phyloP scores from a whole-genome alignment of 164 flowering plant genomes.

The Berberis vulgaris region DNA sequence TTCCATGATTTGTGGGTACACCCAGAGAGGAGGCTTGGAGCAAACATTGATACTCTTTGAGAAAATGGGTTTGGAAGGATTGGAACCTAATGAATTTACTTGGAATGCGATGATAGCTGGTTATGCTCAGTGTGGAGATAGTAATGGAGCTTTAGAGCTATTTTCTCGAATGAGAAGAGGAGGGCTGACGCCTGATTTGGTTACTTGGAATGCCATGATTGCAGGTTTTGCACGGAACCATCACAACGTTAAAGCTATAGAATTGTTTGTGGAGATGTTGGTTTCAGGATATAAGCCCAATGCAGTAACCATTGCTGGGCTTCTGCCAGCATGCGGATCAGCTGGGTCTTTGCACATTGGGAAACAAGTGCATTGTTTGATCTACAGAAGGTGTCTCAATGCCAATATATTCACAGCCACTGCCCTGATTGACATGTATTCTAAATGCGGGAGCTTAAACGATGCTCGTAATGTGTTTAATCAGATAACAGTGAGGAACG shows the following conservation, averaged over 20 bases:
- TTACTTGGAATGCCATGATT: slow-evolving; percentile 40
- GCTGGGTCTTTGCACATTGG: slow-evolving; percentile 34
- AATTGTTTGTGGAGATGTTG: slow-evolving; percentile 40
- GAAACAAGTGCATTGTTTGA: slow-evolving; percentile 45
- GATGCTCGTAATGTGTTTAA: slow-evolving; percentile 46
- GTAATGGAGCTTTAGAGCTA: slow-evolving; percentile 23
- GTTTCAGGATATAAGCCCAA: slow-evolving; percentile 42
- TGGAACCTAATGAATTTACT: slow-evolving; percentile 56
- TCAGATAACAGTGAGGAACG: slow-evolving; percentile 20
- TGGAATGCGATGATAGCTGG: slow-evolving; percentile 32
- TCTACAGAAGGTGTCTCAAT: slow-evolving; percentile 33
- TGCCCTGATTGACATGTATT: slow-evolving; percentile 50
- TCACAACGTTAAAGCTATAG: slow-evolving; percentile 31
- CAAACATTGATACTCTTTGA: slow-evolving; percentile 12
- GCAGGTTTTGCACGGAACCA: slow-evolving; percentile 33
- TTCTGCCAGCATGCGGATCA: slow-evolving; percentile 54
- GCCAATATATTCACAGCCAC: slow-evolving; percentile 38
- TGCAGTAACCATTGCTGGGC: slow-evolving; percentile 45
- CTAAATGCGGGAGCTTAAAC: slow-evolving; percentile 44
- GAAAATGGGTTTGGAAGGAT: slow-evolving; percentile 27
- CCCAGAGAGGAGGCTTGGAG: slow-evolving; percentile 22
- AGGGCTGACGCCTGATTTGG: slow-evolving; percentile 51
- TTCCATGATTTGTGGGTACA: slow-evolving; percentile 52
- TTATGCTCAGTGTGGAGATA: slow-evolving; percentile 28
- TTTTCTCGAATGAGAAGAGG: slow-evolving; percentile 32